Evolutionary conservation across 106 monocot genomes (phyloP), one percentile per base, ranked within the genome.

Genomic region (Ottelia alismoides): DNA sequence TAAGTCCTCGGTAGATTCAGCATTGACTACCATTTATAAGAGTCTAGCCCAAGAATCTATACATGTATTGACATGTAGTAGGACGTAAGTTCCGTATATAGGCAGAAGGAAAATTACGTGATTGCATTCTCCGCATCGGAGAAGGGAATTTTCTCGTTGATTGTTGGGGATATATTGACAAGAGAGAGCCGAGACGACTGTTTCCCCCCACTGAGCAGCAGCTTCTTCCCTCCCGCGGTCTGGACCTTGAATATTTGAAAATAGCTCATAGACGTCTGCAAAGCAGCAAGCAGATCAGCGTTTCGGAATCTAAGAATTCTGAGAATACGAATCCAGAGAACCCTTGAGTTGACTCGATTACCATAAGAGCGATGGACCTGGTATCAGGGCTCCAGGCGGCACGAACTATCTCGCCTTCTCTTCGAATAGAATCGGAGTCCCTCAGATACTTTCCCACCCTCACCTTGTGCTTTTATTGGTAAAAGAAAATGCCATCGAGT

Each of bases 331-430:
- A 45, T 46, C 23, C 25, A 28, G 11, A 22, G 19, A 2, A 11
- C 40, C n/a, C 16, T 19, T n/a, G n/a, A n/a, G n/a, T n/a, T n/a
- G n/a, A n/a, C n/a, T n/a, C n/a, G n/a, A 6, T 85, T 68, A 92
- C 92, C 25, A 92, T 60, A 6, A 92, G 55, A 43, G 82, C 85
- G 28, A 98, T 63, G 12, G 71, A 83, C 53, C 79, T 98, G 30
- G 82, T 60, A 59, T 98, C 98, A 12, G 79, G 74, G 54, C 90
- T 98, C 98, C 98, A 98, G n/a, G 75, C 59, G 14, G 98, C 90
- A 18, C 65, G 74, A 57, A 71, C 51, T 61, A 90, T 98, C 67
- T 80, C 77, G 1, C 98, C 98, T 63, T 98, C 79, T 1, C 57
- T 43, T 28, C 63, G 27, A 31, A 98, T 30, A 10, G 82, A 90